These are phyloP conservation scores for Cladophialophora exuberans DNA, from an alignment of 2,329 filamentous ascomycete species.

Conservation along the genomic window DNA sequence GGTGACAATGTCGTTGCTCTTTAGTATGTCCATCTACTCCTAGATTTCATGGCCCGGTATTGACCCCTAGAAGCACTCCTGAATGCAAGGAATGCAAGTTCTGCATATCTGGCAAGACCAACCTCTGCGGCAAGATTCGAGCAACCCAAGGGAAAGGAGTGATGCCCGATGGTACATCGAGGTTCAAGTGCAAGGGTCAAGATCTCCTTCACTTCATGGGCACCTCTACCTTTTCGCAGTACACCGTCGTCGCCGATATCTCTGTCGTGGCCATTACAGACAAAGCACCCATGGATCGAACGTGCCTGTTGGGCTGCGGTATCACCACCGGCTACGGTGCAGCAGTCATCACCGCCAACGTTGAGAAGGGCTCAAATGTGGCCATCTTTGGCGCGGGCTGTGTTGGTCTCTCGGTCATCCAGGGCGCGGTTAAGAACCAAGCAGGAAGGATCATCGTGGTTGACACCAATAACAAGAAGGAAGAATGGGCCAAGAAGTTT, in stretches of 20 bases:
- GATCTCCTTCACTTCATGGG: slow-evolving; percentile 99
- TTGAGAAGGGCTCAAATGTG: slow-evolving; percentile 86
- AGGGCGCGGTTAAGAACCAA: slow-evolving; percentile 85
- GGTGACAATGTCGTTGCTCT: slow-evolving; percentile 90
- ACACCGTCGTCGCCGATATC: slow-evolving; percentile 98
- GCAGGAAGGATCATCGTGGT: slow-evolving; percentile 67
- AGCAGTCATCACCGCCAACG: slow-evolving; percentile 86
- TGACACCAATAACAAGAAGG: slow-evolving; percentile 85
- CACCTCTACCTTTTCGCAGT: slow-evolving; percentile 97
- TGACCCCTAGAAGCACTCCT: slow-evolving; percentile 69
- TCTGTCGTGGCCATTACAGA: slow-evolving; percentile 91
- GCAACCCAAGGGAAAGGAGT: slow-evolving; percentile 93
- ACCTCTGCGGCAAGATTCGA: slow-evolving; percentile 98
- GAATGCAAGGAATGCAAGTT: slow-evolving; percentile 99
- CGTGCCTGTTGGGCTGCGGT: slow-evolving; percentile 93
- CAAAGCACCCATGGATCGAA: slow-evolving; percentile 92
- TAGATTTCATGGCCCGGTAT: neutral
- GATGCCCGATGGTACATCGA: slow-evolving; percentile 95
- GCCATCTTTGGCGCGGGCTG: slow-evolving; percentile 96
- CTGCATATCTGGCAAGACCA: slow-evolving; percentile 99
- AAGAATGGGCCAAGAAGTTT: slow-evolving; percentile 91
- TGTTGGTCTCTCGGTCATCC: slow-evolving; percentile 91
- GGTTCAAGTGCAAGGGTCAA: slow-evolving; percentile 94
- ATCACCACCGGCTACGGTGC: slow-evolving; percentile 99
- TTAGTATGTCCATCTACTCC: slow-evolving; percentile 61